phyloP scores from a whole-genome alignment of 805 yeast species.

The Saccharomycopsis babjevae region DNA sequence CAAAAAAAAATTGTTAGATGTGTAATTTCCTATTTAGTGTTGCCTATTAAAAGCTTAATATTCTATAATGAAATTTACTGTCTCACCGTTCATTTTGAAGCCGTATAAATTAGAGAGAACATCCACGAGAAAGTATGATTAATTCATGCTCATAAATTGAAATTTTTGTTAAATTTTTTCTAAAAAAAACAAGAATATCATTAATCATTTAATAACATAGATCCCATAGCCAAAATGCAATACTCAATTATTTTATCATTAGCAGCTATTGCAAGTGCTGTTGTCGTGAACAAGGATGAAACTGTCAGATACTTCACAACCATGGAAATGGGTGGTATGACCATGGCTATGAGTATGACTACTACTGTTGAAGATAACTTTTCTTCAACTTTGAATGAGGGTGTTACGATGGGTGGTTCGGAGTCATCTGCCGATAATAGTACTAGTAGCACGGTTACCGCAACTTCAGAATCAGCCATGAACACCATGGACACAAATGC shows the following conservation, averaged over 20 bases:
- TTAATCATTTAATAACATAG: neutral
- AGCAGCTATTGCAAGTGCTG: neutral
- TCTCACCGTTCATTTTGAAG: no score
- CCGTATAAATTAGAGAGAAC: no score
- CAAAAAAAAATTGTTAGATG: neutral
- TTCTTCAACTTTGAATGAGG: neutral
- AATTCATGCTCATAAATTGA: no score
- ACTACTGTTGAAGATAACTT: neutral
- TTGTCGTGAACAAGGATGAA: neutral
- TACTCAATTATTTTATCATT: neutral
- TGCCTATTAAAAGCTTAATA: neutral
- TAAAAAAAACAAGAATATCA: no score
- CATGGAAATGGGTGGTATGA: neutral
- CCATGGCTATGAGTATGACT: neutral
- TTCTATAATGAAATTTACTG: neutral
- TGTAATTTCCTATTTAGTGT: neutral
- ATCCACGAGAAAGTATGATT: no score
- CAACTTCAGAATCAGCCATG: neutral
- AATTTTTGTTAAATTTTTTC: no score
- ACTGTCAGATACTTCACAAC: neutral
- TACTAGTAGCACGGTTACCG: neutral
- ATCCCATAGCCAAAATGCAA: neutral
- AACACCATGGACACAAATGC: neutral
- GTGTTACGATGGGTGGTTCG: neutral
- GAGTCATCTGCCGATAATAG: neutral